Base-by-base conservation (phyloP, 148 eudicot genomes). In the Vaccinium corymbosum region DNA sequence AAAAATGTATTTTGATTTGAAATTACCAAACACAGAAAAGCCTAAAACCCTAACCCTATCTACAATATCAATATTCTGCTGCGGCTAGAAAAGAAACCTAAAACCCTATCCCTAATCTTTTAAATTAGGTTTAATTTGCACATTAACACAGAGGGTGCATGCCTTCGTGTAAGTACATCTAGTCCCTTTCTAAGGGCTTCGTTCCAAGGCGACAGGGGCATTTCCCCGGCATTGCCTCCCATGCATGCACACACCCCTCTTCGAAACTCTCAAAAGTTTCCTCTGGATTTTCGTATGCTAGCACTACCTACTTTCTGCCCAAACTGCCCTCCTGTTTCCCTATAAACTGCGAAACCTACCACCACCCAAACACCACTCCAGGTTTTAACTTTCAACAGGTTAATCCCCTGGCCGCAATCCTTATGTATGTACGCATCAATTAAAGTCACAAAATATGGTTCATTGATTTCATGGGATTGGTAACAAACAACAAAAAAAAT, bases 201-300 rank as follows among this genome's bases (percentile, higher is more conserved):
- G 71, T 64, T 64, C 71, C 71, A 64, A 22, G 71, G 71, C 22
- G 71, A 22, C 32, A 10, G 71, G 71, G 66, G 66, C 68, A 61
- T 61, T 61, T 61, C n/a, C 1, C 27, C 68, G 68, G 68, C 68
- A 61, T 61, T 64, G 71, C 71, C 71, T 64, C 71, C 71, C 71
- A 64, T 64, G 71, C 71, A 64, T 10, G 70, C 70, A 64, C 70
- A 62, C 71, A 64, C 71, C 71, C 32, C 15, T 64, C 71, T 22
- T 62, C 10, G 71, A 22, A 64, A 64, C 32, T 64, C 71, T 22
- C 32, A 64, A 64, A 64, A 64, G 14, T 64, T 64, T 22, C 71
- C 71, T 64, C 29, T 64, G 71, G 71, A 64, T 64, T 22, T 64
- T 64, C 71, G 32, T 10, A 64, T n/a, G 29, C 70, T 62, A 62